phyloP scores from a whole-genome alignment of 495 filamentous ascomycete genomes.

The Aspergillus hancockii region DNA sequence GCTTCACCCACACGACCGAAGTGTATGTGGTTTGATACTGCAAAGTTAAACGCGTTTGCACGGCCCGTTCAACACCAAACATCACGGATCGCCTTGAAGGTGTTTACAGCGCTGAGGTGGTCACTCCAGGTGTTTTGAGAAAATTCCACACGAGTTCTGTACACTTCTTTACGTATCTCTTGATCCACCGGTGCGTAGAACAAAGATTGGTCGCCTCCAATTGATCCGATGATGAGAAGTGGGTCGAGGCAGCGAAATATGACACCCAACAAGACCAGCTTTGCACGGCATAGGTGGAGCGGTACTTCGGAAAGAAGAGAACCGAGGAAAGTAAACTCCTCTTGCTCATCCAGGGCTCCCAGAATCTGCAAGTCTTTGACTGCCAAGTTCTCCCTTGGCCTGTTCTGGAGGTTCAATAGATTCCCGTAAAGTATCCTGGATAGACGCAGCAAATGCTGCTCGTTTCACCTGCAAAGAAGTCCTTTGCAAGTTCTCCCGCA shows the following conservation, averaged over 20 bases:
- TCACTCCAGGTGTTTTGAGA: conserved; percentile 47
- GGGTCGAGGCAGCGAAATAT: conserved; percentile 64
- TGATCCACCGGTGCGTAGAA: conserved; percentile 40
- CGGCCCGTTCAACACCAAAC: conserved; percentile 29
- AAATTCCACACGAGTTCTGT: conserved; percentile 36
- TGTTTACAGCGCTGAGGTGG: conserved; percentile 54
- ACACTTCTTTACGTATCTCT: conserved; percentile 28
- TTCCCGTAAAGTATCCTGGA: conserved; percentile 49
- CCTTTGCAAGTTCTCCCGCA: conserved; percentile 16
- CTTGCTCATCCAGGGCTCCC: conserved; percentile 50
- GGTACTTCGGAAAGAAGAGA: conserved; percentile 47
- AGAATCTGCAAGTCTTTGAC: conserved; percentile 46
- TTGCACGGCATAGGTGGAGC: conserved; percentile 53
- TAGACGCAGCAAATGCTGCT: conserved; percentile 14
- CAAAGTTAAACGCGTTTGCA: conserved; percentile 31
- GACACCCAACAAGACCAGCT: conserved; percentile 59
- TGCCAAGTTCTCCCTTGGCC: conserved; percentile 43
- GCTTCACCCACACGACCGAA: conserved; percentile 12
- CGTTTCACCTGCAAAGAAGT: conserved; percentile 21
- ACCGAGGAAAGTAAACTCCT: conserved; percentile 55
- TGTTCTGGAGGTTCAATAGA: conserved; percentile 54
- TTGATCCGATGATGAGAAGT: conserved; percentile 54
- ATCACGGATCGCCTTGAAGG: conserved; percentile 46
- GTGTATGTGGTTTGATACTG: conserved; percentile 12
- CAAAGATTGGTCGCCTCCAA: conserved; percentile 37